Evolutionary conservation across 2,329 filamentous ascomycete species (phyloP), one percentile per base, ranked within the genome.

Genomic region (Diplocarpon rosae): DNA sequence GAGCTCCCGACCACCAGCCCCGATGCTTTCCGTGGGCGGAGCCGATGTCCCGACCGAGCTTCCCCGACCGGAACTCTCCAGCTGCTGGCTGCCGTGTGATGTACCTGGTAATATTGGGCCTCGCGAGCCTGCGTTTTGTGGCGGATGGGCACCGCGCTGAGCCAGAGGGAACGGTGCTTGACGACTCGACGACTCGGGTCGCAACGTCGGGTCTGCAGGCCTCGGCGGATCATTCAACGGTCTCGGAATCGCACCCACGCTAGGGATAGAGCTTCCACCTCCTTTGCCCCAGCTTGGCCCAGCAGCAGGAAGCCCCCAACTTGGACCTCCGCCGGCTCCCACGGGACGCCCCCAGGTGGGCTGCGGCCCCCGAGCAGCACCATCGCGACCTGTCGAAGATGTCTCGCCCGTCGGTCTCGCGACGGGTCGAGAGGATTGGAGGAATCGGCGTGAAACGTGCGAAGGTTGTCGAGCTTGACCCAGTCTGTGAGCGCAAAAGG

Each of bases 401-500:
- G 36, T 56, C 38, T 54, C 51, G 24, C 39, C 50, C 17, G 56
- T 52, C 30, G 57, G 55, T 42, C 52, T 53, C 20, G 46, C 49
- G 35, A 49, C 43, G 31, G 56, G 40, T 24, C 52, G 52, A 30
- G 59, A 59, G 8, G 57, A 60, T 51, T 59, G 59, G 31, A 62
- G 42, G 39, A 59, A 59, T 46, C 59, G 55, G 13, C 60, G 54
- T 48, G 59, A 54, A 42, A 56, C 47, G 50, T 59, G 58, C n/a
- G 56, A 56, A 47, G 55, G 50, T 34, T 40, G 51, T 41, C 54
- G 51, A 53, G 51, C 44, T 47, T 54, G 54, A 42, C 56, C 56
- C 35, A 61, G 46, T 43, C 56, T 51, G 55, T 59, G 55, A 24
- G 59, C 55, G 48, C 60, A 62, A 46, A 62, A 61, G 28, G 59